Percentiles rank a stretch among this genome's conserved stretches.
These are phyloP conservation scores for Volvox africanus DNA, from an alignment of 139 green algal genomes.

Conservation along the genomic window DNA sequence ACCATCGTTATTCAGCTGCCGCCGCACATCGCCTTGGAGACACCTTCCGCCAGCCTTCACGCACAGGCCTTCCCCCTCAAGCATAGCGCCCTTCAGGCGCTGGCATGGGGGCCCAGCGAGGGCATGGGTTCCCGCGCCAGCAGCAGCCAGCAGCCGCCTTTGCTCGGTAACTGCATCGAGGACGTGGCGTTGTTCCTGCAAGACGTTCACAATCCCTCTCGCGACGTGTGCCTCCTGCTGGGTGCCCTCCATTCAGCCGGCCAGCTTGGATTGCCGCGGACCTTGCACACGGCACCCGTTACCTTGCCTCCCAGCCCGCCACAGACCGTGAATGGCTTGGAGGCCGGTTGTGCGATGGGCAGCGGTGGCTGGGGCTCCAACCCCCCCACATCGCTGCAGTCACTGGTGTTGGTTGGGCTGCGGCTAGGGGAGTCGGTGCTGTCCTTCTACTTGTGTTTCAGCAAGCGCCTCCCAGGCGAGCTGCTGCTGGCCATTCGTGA, in stretches of 20 bases:
- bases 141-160: no score
- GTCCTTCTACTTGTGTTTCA: slow-evolving; percentile 15
- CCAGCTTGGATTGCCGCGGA: background rate
- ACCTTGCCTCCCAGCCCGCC: background rate
- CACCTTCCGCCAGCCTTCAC: slow-evolving; percentile 14
- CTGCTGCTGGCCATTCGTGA: slow-evolving; percentile 17
- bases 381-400: background rate
- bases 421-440: background rate
- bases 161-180: background rate
- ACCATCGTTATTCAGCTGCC: slow-evolving; percentile 24
- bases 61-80: slow-evolving; percentile 30
- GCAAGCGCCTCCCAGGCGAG: slow-evolving; percentile 9
- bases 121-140: background rate
- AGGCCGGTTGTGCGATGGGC: background rate
- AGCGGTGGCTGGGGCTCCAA: background rate
- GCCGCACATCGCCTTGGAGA: background rate
- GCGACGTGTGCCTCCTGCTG: slow-evolving; percentile 27
- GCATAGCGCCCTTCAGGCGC: slow-evolving; percentile 8
- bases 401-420: slow-evolving; percentile 22
- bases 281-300: background rate
- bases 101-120: background rate
- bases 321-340: background rate
- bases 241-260: background rate
- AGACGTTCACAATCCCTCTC: slow-evolving; percentile 20
- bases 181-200: slow-evolving; percentile 28